Evolutionary conservation across 164 flowering plant genomes (phyloP), one percentile per base, ranked within the genome.

Genomic region (Annona cherimola): DNA sequence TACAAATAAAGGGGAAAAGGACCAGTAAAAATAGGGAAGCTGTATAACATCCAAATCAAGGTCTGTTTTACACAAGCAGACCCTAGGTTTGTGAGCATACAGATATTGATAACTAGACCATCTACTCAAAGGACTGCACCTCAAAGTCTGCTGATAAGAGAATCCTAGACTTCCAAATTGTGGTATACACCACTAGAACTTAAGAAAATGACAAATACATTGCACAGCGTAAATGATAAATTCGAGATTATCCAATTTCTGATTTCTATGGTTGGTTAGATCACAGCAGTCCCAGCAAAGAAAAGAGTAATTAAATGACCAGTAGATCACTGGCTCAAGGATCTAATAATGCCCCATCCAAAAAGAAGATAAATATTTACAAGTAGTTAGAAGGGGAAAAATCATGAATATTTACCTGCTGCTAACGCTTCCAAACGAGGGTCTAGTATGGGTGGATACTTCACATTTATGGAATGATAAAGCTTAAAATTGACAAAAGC

Each of bases 391-490:
- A 5, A 42, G 4, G 35, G 35, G 35, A 26, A 26, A 26, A 26
- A 0, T 26, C 0, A 69, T 57, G 4, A 61, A 65, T n/a, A 9
- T 62, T 76, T 79, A 90, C 99, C 98, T 82, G 88, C 91, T 60
- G 98, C 98, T 67, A 90, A 76, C 67, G 94, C 93, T 83, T 95
- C 98, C 84, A 91, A 72, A 12, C 79, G 83, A 68, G 94, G 86
- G 78, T 95, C 96, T 64, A 95, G 94, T 72, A 88, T 84, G 8
- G 99, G 99, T 42, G 99, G 99, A 81, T 95, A 95, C 67, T 82
- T 83, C 77, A 90, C 86, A 83, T 90, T 81, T 68, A 89, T 85
- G 12, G 93, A 84, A 71, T 88, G 86, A 77, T 93, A 95, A n/a
- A 91, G 88, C 70, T 81, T 87, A 68, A 83, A 86, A 76, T 93